phyloP scores from a whole-genome alignment of 1,284 basidiomycete genomes.

The Boletellus sp. region DNA sequence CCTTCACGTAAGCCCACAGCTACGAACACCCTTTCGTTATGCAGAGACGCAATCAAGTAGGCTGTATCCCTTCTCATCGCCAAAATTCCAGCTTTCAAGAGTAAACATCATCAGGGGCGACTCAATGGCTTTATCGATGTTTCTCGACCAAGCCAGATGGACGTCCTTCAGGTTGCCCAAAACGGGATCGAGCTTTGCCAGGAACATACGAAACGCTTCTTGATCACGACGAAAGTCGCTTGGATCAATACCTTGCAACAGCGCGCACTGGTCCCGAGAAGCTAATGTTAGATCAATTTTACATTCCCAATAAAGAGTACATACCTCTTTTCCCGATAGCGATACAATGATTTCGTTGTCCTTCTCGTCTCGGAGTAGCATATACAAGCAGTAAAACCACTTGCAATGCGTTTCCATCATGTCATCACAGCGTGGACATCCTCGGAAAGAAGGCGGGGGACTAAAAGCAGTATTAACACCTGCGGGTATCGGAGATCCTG shows the following conservation, averaged over 20 bases:
- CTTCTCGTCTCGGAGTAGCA: slow-evolving; percentile 49
- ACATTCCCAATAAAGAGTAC: slow-evolving; percentile 7
- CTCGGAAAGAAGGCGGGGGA: slow-evolving; percentile 39
- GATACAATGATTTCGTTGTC: slow-evolving; percentile 42
- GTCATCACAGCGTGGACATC: slow-evolving; percentile 52
- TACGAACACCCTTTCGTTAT: neutral
- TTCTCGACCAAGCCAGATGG: slow-evolving; percentile 23
- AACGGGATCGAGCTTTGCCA: slow-evolving; percentile 39
- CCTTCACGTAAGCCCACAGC: neutral
- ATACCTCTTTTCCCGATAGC: slow-evolving; percentile 43
- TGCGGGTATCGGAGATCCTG: neutral
- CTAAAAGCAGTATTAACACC: slow-evolving; percentile 30
- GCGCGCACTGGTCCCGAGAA: slow-evolving; percentile 36
- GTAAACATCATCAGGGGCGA: slow-evolving; percentile 29
- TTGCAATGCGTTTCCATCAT: slow-evolving; percentile 45
- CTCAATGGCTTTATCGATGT: slow-evolving; percentile 19
- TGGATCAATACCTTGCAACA: slow-evolving; percentile 43
- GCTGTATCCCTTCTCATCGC: slow-evolving; percentile 19
- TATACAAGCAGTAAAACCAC: slow-evolving; percentile 46
- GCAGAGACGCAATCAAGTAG: slow-evolving; percentile 17
- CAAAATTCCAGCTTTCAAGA: slow-evolving; percentile 31
- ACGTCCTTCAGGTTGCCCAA: slow-evolving; percentile 40
- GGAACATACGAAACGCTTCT: slow-evolving; percentile 37
- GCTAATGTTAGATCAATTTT: neutral
- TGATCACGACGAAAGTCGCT: slow-evolving; percentile 40